phyloP scores from a whole-genome alignment of 2,329 filamentous ascomycete species.

The Ceratocystis diversiconidia region DNA sequence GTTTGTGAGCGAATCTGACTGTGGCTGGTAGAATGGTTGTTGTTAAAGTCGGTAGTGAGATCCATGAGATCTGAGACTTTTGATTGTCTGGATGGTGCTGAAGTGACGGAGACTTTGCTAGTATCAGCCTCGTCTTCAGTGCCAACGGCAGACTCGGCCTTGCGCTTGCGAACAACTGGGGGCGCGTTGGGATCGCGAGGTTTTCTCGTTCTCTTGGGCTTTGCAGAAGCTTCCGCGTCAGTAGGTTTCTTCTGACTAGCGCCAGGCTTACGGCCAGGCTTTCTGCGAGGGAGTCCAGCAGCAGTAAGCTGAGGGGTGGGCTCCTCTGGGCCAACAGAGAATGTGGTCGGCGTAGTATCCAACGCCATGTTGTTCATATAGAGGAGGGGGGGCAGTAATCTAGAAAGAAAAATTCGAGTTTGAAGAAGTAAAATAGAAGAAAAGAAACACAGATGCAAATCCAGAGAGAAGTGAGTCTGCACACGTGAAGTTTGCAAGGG shows the following conservation, averaged over 20 bases:
- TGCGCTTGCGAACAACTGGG: conserved; percentile 41
- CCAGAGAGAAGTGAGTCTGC: background rate
- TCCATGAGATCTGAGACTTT: conserved; percentile 30
- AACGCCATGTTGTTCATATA: conserved; percentile 36
- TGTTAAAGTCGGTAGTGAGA: conserved; percentile 15
- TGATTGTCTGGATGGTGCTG: conserved; percentile 25
- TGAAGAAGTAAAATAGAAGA: conserved; percentile 11
- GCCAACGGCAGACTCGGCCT: conserved; percentile 31
- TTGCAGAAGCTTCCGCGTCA: conserved; percentile 27
- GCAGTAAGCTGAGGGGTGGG: conserved; percentile 38
- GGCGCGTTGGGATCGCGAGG: conserved; percentile 45
- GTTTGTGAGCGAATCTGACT: conserved; percentile 20
- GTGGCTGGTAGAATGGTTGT: conserved; percentile 19
- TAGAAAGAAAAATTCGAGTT: background rate
- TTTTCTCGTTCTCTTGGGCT: conserved; percentile 37
- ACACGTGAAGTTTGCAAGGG: conserved; percentile 10
- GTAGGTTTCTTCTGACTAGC: conserved; percentile 34
- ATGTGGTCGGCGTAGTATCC: conserved; percentile 24
- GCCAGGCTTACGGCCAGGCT: conserved; percentile 51
- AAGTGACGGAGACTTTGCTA: conserved; percentile 25
- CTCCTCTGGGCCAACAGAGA: conserved; percentile 26
- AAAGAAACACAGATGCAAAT: conserved; percentile 8
- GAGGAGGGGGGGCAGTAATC: background rate
- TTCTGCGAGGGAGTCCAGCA: conserved; percentile 45
- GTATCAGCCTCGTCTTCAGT: conserved; percentile 27